Evolutionary conservation across 1,284 basidiomycete species (phyloP).

Genomic region (Microbotryomycetes sp.): DNA sequence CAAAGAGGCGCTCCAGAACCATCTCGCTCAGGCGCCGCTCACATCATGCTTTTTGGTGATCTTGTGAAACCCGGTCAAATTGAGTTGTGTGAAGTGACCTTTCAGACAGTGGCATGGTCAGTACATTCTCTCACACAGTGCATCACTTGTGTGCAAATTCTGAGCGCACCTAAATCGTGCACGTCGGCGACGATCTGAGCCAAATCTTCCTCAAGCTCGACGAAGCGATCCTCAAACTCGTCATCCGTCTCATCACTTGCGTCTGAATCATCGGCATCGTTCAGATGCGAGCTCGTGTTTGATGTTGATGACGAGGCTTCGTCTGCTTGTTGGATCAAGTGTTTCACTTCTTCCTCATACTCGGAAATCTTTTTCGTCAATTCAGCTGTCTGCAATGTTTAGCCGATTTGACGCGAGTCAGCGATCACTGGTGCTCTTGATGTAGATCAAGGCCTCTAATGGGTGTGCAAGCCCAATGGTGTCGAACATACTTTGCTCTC

Average conservation of each 20-base stretch:
- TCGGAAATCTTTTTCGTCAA: slow-evolving; percentile 69
- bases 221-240: slow-evolving; percentile 79
- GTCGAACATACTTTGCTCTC: slow-evolving; percentile 64
- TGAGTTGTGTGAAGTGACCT: slow-evolving; percentile 39
- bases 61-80: slow-evolving; percentile 93
- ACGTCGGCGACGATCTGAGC: slow-evolving; percentile 95
- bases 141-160: slow-evolving; percentile 43
- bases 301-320: slow-evolving; percentile 36
- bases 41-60: slow-evolving; percentile 94
- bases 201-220: slow-evolving; percentile 86
- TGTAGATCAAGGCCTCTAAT: neutral
- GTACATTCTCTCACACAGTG: neutral
- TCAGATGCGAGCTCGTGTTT: slow-evolving; percentile 49
- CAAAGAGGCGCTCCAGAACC: neutral
- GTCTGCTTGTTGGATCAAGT: slow-evolving; percentile 53
- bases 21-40: slow-evolving; percentile 35
- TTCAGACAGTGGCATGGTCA: neutral
- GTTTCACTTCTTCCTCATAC: slow-evolving; percentile 70
- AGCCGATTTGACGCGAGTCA: neutral
- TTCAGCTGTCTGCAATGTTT: slow-evolving; percentile 60
- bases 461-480: neutral
- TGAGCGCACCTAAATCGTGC: slow-evolving; percentile 88
- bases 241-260: slow-evolving; percentile 51
- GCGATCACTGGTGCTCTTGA: slow-evolving; percentile 1
- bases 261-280: slow-evolving; percentile 49